These are phyloP conservation scores for Aspergillus taichungensis DNA, from an alignment of 495 filamentous ascomycete genomes.

Conservation along the genomic window DNA sequence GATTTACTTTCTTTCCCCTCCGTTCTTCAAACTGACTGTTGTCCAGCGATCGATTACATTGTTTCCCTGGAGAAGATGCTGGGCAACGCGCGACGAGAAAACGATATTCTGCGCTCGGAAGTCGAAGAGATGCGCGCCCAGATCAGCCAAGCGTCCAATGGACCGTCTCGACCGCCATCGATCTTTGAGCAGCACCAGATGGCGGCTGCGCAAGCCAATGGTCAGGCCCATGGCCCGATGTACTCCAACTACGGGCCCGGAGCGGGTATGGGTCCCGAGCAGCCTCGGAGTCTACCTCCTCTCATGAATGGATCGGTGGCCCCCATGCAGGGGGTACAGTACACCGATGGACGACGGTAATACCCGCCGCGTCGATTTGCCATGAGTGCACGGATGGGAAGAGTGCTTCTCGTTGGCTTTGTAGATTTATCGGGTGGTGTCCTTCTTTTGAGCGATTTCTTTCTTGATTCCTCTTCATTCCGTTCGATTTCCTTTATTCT, in stretches of 20 bases:
- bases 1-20: neutral
- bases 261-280: slow-evolving; percentile 27
- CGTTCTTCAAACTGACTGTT: slow-evolving; percentile 2
- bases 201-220: slow-evolving; percentile 28
- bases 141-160: slow-evolving; percentile 43
- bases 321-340: slow-evolving; percentile 52
- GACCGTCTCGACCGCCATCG: slow-evolving; percentile 29
- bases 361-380: neutral
- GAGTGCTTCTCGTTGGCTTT: no score
- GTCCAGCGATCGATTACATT: slow-evolving; percentile 39
- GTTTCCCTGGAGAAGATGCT: slow-evolving; percentile 27
- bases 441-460: neutral
- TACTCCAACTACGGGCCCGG: slow-evolving; percentile 29
- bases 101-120: slow-evolving; percentile 46
- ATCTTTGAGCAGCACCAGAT: slow-evolving; percentile 35
- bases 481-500: neutral
- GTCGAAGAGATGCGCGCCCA: slow-evolving; percentile 36
- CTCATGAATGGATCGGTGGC: slow-evolving; percentile 42
- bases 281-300: slow-evolving; percentile 44
- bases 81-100: slow-evolving; percentile 28
- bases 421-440: neutral
- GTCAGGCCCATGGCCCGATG: slow-evolving; percentile 23
- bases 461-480: slow-evolving; percentile 1
- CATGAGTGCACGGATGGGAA: neutral
- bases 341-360: slow-evolving; percentile 43